Conservation (phyloP, 495 filamentous ascomycete genomes). For the Letharia lupina region DNA sequence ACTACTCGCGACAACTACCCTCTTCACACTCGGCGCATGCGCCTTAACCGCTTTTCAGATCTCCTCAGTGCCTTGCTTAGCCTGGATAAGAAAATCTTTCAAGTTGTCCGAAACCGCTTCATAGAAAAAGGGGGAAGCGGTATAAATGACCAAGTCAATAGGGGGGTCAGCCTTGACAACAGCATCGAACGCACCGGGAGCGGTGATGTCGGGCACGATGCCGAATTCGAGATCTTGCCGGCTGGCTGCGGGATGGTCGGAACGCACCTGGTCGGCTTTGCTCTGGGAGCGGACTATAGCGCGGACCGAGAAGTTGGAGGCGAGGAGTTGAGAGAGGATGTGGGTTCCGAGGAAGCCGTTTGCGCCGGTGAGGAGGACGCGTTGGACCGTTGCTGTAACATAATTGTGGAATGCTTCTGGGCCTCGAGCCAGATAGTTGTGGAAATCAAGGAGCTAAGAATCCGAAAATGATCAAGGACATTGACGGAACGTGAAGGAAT, state of each 20-base stretch:
- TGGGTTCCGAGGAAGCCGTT: neutral
- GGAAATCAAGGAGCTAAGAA: too few relatives aligned
- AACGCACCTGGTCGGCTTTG: neutral
- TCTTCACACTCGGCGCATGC: neutral
- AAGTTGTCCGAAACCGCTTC: neutral
- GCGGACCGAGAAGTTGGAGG: slow-evolving; percentile 1
- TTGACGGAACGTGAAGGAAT: too few relatives aligned
- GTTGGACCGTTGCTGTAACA: neutral
- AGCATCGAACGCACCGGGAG: neutral
- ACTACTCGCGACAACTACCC: slow-evolving; percentile 7
- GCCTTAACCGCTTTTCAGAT: neutral
- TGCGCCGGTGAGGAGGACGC: slow-evolving; percentile 6
- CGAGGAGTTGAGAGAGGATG: slow-evolving; percentile 6
- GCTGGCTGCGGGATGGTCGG: neutral
- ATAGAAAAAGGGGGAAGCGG: neutral
- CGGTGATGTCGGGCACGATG: slow-evolving; percentile 3
- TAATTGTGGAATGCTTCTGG: neutral
- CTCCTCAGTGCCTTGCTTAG: slow-evolving; percentile 4
- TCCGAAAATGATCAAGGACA: too few relatives aligned
- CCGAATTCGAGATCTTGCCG: neutral
- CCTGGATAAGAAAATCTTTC: neutral
- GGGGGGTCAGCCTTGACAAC: neutral
- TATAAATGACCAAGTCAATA: slow-evolving; percentile 5
- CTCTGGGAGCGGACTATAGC: neutral
- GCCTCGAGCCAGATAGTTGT: neutral